Base-by-base conservation (phyloP, 108 stramenopile genomes). In the Pseudonitzschia multiseries region DNA sequence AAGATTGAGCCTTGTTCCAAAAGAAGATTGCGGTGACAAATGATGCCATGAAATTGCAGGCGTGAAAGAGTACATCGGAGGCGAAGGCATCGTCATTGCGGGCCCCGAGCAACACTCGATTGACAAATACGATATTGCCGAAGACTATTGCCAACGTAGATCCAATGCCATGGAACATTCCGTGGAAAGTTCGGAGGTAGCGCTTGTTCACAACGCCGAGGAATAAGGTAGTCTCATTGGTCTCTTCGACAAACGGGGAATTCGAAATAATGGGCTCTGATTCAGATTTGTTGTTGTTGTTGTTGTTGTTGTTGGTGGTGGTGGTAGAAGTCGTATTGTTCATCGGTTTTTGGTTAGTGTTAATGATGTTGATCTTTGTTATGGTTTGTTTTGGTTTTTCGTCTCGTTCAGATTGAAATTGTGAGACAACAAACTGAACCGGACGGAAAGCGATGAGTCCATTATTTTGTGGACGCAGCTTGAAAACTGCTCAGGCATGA, bases 1-100 rank as follows among this genome's bases (percentile, higher is more conserved):
- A 56, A 2, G 54, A 22, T 56, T 56, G 54, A 12, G 24, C 54
- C 54, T 56, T 56, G 54, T 56, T 56, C 54, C 54, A 56, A 26
- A 56, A 56, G 22, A 56, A 56, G 22, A 56, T 21, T 21, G 54
- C 54, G 22, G 54, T 56, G 26, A 56, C 20, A 1, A 22, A 9
- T 9, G 22, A 22, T 22, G 22, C 21, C 22, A 26, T 26, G 26
- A 56, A 56, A 20, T 56, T 56, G 24, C 24, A 24, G 26, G 54
- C 54, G 54, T 56, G 54, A 56, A 56, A 56, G n/a, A 56, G 21
- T 9, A 26, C 26, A 20, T 56, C 26, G 4, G 2, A 12, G 21
- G 50, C 9, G 8, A 3, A n/a, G n/a, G 20, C 50, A n/a, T 56
- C 24, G 54, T 26, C 20, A 24, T 4, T 26, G 1, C 54, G 24